phyloP scores from a whole-genome alignment of 2,329 filamentous ascomycete species.

The Ceratocystiopsis brevicomis region DNA sequence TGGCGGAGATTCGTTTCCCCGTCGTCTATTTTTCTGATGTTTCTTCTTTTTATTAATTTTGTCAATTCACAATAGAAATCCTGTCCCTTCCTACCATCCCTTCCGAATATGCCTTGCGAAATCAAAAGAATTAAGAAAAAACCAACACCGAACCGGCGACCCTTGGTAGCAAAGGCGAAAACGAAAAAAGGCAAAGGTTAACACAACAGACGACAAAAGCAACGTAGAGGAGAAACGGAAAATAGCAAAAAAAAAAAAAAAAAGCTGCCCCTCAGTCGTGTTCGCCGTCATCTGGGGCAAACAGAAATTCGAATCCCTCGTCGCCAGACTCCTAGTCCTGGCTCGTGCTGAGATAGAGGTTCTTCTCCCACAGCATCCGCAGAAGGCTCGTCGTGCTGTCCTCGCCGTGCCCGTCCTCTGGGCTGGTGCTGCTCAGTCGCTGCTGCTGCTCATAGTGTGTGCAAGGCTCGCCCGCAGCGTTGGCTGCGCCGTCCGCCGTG shows the following conservation, averaged over 20 bases:
- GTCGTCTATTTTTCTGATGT: no score
- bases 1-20: no score
- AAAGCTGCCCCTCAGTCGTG: neutral
- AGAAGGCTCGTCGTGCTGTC: slow-evolving; percentile 32
- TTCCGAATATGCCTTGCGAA: no score
- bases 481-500: slow-evolving; percentile 12
- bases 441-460: slow-evolving; percentile 19
- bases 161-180: no score
- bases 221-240: neutral
- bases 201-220: neutral
- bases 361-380: slow-evolving; percentile 43
- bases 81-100: no score
- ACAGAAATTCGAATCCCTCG: slow-evolving; percentile 1
- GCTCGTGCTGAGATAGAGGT: slow-evolving; percentile 36
- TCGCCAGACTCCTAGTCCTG: slow-evolving; percentile 20
- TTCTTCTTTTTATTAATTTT: no score
- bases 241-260: neutral
- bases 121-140: no score
- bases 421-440: slow-evolving; percentile 25
- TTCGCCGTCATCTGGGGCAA: neutral
- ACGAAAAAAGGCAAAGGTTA: no score
- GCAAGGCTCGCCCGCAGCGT: neutral
- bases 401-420: slow-evolving; percentile 29
- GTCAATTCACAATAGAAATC: no score
- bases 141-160: no score